Evolutionary conservation across 805 yeast genomes (phyloP).

Genomic region (Kodamaea kakaduensis): DNA sequence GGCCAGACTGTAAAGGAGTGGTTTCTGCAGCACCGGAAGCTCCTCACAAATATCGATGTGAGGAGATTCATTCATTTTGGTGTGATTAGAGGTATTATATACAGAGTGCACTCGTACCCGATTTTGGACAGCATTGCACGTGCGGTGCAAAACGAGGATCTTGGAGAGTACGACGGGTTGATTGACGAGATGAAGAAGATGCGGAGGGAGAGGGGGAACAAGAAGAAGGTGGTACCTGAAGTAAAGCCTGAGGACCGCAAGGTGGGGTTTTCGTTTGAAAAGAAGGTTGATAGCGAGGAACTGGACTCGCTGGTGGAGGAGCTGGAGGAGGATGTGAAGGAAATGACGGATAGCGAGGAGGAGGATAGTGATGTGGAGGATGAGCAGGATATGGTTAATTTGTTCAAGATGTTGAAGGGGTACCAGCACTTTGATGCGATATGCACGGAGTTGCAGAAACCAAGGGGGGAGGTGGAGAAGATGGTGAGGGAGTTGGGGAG

Average conservation of each 20-base stretch:
- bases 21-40: constrained; percentile 63
- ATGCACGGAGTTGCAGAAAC: constrained; percentile 62
- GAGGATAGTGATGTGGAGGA: constrained; percentile 14
- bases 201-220: constrained; percentile 3
- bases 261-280: neutral
- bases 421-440: constrained; percentile 60
- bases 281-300: no score
- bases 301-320: constrained; percentile 3
- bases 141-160: constrained; percentile 30
- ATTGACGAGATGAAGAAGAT: constrained; percentile 15
- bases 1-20: constrained; percentile 77
- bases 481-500: constrained; percentile 37
- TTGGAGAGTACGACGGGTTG: constrained; percentile 13
- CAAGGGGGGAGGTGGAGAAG: constrained; percentile 52
- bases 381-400: constrained; percentile 26
- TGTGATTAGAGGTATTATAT: constrained; percentile 71
- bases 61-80: constrained; percentile 88
- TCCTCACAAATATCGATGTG: constrained; percentile 66
- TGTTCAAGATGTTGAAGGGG: constrained; percentile 46
- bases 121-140: constrained; percentile 42
- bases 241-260: neutral
- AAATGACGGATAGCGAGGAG: constrained; percentile 11
- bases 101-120: constrained; percentile 77
- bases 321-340: constrained; percentile 10
- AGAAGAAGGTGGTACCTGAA: constrained; percentile 1